Conservation (phyloP, 1,284 basidiomycete species). For the Ustilago lituana region DNA sequence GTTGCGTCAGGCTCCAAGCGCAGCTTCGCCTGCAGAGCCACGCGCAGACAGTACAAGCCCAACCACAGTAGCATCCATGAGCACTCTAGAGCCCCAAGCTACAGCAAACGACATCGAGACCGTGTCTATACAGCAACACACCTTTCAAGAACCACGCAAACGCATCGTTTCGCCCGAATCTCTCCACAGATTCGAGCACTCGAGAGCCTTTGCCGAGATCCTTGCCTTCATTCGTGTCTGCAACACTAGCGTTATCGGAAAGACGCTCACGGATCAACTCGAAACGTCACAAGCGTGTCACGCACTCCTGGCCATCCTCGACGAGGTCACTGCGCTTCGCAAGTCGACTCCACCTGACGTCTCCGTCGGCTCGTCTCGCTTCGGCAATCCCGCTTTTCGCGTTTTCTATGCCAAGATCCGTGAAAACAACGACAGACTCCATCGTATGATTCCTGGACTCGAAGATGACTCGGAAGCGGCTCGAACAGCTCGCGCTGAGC, state of each 20-base stretch:
- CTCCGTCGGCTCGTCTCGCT: conserved; percentile 88
- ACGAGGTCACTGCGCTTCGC: conserved; percentile 66
- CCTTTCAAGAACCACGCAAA: conserved; percentile 71
- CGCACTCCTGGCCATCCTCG: conserved; percentile 61
- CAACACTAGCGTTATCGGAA: conserved; percentile 80
- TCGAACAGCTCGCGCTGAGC: conserved; percentile 46
- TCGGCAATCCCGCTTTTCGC: conserved; percentile 96
- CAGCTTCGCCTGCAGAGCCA: conserved; percentile 1
- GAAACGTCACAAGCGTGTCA: conserved; percentile 24
- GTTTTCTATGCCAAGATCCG: conserved; percentile 85
- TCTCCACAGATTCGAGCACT: conserved; percentile 82
- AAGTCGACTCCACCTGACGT: conserved; percentile 79
- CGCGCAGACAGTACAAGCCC: background rate
- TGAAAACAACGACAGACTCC: conserved; percentile 71
- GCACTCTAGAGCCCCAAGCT: conserved; percentile 4
- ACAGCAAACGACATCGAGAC: conserved; percentile 18
- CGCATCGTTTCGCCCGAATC: conserved; percentile 82
- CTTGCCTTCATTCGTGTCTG: conserved; percentile 79
- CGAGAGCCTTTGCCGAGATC: conserved; percentile 77
- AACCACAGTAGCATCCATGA: background rate
- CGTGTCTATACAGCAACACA: conserved; percentile 12
- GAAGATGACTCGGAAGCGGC: conserved; percentile 38
- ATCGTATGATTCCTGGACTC: conserved; percentile 64
- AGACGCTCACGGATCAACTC: conserved; percentile 74
- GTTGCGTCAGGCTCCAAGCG: conserved; percentile 14